phyloP scores from a whole-genome alignment of 1,139 yeast species.

The Zygoascus sp. region DNA sequence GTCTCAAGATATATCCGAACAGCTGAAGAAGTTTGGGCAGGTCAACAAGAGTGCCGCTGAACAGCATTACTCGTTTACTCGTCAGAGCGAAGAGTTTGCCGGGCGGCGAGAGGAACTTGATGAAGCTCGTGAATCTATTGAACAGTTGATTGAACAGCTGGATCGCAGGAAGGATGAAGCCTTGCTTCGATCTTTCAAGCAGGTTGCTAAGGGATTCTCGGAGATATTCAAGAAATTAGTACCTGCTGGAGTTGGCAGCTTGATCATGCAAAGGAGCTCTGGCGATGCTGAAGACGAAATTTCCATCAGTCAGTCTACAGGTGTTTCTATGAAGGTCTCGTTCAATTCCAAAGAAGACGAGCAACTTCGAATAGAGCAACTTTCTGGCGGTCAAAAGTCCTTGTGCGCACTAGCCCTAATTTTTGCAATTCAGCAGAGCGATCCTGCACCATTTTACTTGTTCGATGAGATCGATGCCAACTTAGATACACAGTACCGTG shows the following conservation, averaged over 20 bases:
- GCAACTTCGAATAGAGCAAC: conserved; percentile 82
- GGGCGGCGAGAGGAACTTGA: conserved; percentile 66
- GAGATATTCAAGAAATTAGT: conserved; percentile 75
- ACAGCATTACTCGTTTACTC: conserved; percentile 69
- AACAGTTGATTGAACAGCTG: conserved; percentile 62
- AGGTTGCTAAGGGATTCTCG: conserved; percentile 68
- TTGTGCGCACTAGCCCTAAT: conserved; percentile 91
- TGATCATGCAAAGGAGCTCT: conserved; percentile 55
- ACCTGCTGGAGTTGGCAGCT: conserved; percentile 74
- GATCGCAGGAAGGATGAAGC: conserved; percentile 81
- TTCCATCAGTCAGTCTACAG: conserved; percentile 54
- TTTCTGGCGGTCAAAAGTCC: conserved; percentile 96
- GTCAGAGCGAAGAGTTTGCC: conserved; percentile 60
- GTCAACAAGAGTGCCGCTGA: conserved; percentile 90
- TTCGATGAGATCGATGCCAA: conserved; percentile 97
- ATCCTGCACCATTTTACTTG: conserved; percentile 94
- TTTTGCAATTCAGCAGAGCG: conserved; percentile 88
- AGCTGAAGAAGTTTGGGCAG: conserved; percentile 62
- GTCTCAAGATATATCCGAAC: conserved; percentile 54
- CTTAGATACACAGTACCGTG: conserved; percentile 85
- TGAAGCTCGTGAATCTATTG: conserved; percentile 67
- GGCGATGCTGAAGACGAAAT: conserved; percentile 26
- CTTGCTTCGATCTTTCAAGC: conserved; percentile 69
- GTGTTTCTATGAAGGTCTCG: conserved; percentile 84
- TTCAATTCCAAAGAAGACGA: conserved; percentile 85